These are phyloP conservation scores for Solanum medicagineum DNA, from an alignment of 257 asterid species.

Conservation along the genomic window DNA sequence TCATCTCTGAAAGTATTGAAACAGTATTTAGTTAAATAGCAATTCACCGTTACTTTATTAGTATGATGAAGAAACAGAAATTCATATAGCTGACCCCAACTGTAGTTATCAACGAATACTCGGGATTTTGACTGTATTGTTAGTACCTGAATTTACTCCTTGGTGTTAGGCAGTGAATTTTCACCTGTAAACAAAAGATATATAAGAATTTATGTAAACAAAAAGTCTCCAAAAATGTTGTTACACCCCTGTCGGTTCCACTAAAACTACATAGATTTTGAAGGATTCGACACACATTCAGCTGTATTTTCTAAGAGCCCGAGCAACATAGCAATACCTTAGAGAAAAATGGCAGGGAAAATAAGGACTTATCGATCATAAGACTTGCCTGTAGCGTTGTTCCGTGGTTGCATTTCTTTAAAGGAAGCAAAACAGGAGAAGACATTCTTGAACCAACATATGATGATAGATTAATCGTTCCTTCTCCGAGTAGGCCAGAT, in stretches of 20 bases:
- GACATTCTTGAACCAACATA: conserved; percentile 35
- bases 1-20: conserved; percentile 33
- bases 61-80: background rate
- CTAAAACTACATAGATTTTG: background rate
- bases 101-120: background rate
- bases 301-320: background rate
- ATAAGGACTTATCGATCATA: background rate
- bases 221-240: background rate
- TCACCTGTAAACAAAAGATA: conserved; percentile 37
- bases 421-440: conserved; percentile 54
- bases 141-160: conserved; percentile 47
- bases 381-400: conserved; percentile 54
- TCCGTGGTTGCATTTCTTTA: conserved; percentile 61
- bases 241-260: background rate
- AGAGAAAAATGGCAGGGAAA: background rate
- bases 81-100: background rate
- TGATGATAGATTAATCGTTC: conserved; percentile 40
- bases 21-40: conserved; percentile 3
- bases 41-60: background rate
- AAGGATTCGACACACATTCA: background rate
- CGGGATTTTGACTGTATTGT: background rate
- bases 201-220: background rate
- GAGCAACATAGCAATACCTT: background rate
- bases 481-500: conserved; percentile 75
- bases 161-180: conserved; percentile 56